phyloP scores from a whole-genome alignment of 768 basidiomycete genomes.

The Phylloporus rhodoxanthus region DNA sequence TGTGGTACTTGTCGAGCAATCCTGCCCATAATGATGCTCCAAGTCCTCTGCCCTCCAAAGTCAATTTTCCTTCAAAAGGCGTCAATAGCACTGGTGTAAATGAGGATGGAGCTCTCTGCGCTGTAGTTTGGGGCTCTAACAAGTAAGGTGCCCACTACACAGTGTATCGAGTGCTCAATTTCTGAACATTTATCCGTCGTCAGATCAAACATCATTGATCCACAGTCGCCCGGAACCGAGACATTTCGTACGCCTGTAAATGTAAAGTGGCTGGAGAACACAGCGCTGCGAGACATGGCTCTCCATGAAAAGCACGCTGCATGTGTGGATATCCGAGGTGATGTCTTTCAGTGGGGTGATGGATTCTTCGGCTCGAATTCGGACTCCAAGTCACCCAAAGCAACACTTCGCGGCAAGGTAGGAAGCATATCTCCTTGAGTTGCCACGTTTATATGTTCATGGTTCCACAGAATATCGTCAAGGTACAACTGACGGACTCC shows the following conservation, averaged over 20 bases:
- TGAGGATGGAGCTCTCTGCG: conserved; percentile 34
- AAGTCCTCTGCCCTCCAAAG: conserved; percentile 4
- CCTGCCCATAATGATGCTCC: conserved; percentile 34
- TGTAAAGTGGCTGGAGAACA: conserved; percentile 54
- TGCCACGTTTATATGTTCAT: not conserved
- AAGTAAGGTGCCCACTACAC: conserved; percentile 36
- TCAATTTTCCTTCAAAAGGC: not conserved
- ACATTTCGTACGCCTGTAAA: conserved; percentile 45
- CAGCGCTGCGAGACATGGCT: conserved; percentile 68
- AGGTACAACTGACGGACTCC: conserved; percentile 53
- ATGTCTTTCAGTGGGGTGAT: conserved; percentile 81
- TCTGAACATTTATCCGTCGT: conserved; percentile 1
- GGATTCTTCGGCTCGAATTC: conserved; percentile 44
- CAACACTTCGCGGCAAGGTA: conserved; percentile 64
- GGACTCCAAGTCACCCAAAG: conserved; percentile 35
- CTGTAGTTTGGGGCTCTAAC: conserved; percentile 74
- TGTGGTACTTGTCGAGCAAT: conserved; percentile 37
- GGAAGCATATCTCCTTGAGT: conserved; percentile 3
- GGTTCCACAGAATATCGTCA: conserved; percentile 54
- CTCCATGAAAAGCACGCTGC: conserved; percentile 64
- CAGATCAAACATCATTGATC: conserved; percentile 45
- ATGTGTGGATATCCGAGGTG: conserved; percentile 72
- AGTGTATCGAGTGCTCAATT: not conserved
- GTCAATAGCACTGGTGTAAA: conserved; percentile 21
- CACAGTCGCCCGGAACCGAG: conserved; percentile 34